phyloP scores from a whole-genome alignment of 2,329 filamentous ascomycete genomes.

The Hymenoscyphus salicellus region DNA sequence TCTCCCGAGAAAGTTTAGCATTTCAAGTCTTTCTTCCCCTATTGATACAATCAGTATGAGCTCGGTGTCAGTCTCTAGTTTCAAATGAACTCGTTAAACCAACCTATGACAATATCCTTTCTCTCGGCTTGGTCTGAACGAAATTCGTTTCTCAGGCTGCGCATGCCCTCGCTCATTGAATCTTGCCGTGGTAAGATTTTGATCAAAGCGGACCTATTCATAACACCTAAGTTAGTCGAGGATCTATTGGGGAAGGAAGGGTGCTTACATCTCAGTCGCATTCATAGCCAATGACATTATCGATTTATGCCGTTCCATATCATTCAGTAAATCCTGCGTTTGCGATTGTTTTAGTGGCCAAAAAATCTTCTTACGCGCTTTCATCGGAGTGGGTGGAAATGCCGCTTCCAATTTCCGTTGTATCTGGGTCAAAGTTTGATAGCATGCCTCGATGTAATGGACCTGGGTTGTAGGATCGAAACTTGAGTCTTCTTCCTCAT shows the following conservation, averaged over 20 bases:
- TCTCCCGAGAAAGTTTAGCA: slow-evolving; percentile 12
- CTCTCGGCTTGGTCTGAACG: not conserved
- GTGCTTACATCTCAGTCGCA: slow-evolving; percentile 13
- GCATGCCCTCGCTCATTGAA: not conserved
- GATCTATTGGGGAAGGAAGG: not conserved
- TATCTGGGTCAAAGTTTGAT: slow-evolving; percentile 2
- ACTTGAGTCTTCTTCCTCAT: not conserved
- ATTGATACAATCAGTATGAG: not conserved
- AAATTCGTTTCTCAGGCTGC: not conserved
- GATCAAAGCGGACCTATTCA: not conserved
- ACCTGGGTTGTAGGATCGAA: slow-evolving; percentile 12
- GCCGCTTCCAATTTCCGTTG: not conserved
- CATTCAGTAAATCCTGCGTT: slow-evolving; percentile 14
- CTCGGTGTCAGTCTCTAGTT: not conserved
- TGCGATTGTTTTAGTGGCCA: slow-evolving; percentile 18
- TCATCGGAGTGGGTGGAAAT: not conserved
- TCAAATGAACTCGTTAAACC: not conserved
- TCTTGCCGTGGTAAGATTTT: slow-evolving; percentile 8
- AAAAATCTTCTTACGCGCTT: slow-evolving; percentile 13
- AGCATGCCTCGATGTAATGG: slow-evolving; percentile 19
- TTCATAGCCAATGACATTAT: slow-evolving; percentile 20
- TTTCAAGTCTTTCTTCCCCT: slow-evolving; percentile 8
- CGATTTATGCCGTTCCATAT: slow-evolving; percentile 21
- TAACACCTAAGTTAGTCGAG: not conserved
- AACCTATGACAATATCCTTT: not conserved